A percentile compares a stretch with the other conserved stretches of the same genome.
These are phyloP conservation scores for Fusarium neocosmosporiellum DNA, from an alignment of 2,329 filamentous ascomycete species.

Conservation along the genomic window DNA sequence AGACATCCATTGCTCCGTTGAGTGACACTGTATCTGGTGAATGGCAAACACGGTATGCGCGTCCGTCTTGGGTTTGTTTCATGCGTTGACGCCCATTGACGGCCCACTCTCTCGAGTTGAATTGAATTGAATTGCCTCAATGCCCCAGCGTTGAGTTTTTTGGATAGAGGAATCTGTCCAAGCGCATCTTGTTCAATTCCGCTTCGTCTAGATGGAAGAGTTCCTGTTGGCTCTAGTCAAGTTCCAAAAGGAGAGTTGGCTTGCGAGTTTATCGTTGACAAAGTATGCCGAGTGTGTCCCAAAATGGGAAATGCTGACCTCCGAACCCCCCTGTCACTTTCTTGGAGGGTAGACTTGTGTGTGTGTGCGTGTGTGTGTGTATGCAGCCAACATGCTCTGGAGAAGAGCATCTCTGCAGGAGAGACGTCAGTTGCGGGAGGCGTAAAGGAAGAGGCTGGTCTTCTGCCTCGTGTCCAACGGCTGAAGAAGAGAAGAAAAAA, in stretches of 20 bases:
- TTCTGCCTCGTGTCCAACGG: constrained; percentile 28
- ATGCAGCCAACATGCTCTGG: constrained; percentile 2
- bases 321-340: constrained; percentile 1
- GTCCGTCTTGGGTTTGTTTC: background rate
- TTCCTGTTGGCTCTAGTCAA: constrained; percentile 10
- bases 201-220: background rate
- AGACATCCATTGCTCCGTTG: constrained; percentile 1
- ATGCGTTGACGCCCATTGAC: constrained; percentile 13
- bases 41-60: constrained; percentile 21
- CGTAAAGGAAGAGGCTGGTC: constrained; percentile 17
- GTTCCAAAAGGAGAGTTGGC: background rate
- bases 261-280: background rate
- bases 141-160: constrained; percentile 1
- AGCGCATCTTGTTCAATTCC: background rate
- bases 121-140: background rate
- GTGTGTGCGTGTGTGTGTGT: background rate
- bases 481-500: constrained; percentile 16
- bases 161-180: background rate
- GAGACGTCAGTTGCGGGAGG: background rate
- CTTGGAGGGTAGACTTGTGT: background rate
- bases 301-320: background rate
- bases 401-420: background rate
- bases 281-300: background rate
- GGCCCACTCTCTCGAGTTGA: constrained; percentile 1
- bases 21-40: constrained; percentile 21